A percentile compares a stretch with the other conserved stretches of the same genome.
phyloP scores from a whole-genome alignment of 768 basidiomycete genomes.

The Phylloporus arenicola region DNA sequence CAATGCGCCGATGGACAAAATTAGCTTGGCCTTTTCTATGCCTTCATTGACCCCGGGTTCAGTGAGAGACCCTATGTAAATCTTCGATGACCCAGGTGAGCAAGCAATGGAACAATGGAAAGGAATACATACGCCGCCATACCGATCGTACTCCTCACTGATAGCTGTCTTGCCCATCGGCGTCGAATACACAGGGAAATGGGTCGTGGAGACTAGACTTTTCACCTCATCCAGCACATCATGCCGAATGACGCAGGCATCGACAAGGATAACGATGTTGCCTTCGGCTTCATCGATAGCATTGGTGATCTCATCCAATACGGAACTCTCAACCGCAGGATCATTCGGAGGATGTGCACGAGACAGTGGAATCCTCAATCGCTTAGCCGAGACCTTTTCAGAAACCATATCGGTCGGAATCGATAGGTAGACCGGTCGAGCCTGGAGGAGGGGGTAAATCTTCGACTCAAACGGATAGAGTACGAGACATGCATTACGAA shows the following conservation, averaged over 20 bases:
- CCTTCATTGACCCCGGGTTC: slow-evolving; percentile 61
- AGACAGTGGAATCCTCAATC: slow-evolving; percentile 55
- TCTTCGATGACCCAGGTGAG: slow-evolving; percentile 35
- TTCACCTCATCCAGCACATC: slow-evolving; percentile 56
- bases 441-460: slow-evolving; percentile 34
- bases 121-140: slow-evolving; percentile 63
- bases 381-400: slow-evolving; percentile 57
- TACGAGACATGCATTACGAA: slow-evolving; percentile 41
- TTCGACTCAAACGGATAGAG: not conserved
- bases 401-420: slow-evolving; percentile 81
- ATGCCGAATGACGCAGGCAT: slow-evolving; percentile 76
- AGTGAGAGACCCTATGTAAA: slow-evolving; percentile 70
- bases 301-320: slow-evolving; percentile 66
- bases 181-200: slow-evolving; percentile 67
- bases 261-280: slow-evolving; percentile 71
- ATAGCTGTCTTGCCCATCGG: slow-evolving; percentile 81
- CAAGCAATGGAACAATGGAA: not conserved
- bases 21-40: slow-evolving; percentile 70
- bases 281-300: slow-evolving; percentile 52
- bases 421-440: slow-evolving; percentile 82
- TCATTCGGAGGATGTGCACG: slow-evolving; percentile 49
- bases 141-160: slow-evolving; percentile 64
- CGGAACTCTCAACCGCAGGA: slow-evolving; percentile 55
- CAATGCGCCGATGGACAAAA: slow-evolving; percentile 65
- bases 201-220: slow-evolving; percentile 58